A percentile compares a stretch with the other conserved stretches of the same genome.
Evolutionary conservation across 305 asterid species (phyloP).

Genomic region (Fraxinus baroniana): DNA sequence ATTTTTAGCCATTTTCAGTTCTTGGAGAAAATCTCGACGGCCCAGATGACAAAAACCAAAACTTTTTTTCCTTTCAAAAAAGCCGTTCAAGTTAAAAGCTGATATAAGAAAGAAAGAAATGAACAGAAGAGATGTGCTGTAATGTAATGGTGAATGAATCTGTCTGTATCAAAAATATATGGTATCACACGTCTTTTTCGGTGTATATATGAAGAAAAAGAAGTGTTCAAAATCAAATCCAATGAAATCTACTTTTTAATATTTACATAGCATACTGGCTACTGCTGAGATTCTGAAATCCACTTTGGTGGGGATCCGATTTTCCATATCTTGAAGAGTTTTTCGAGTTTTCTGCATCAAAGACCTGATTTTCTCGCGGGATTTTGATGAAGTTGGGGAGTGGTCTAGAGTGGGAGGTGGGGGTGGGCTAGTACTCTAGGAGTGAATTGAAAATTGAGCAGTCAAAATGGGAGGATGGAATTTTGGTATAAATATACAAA

Average conservation of each 20-base stretch:
- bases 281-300: slow-evolving; percentile 66
- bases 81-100: slow-evolving; percentile 24
- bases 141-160: slow-evolving; percentile 25
- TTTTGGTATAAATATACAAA: background rate
- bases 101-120: background rate
- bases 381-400: slow-evolving; percentile 20
- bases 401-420: background rate
- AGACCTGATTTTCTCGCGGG: slow-evolving; percentile 30
- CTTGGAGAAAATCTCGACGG: slow-evolving; percentile 1
- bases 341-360: slow-evolving; percentile 8
- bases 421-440: slow-evolving; percentile 5
- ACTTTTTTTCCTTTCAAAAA: background rate
- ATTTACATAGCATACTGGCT: slow-evolving; percentile 33
- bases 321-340: slow-evolving; percentile 39
- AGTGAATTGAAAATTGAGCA: slow-evolving; percentile 12
- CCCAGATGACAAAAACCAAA: slow-evolving; percentile 30
- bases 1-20: slow-evolving; percentile 44
- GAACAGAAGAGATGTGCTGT: slow-evolving; percentile 10
- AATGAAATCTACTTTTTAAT: slow-evolving; percentile 52
- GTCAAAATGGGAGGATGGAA: slow-evolving; percentile 9
- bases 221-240: slow-evolving; percentile 53
- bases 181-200: slow-evolving; percentile 32
- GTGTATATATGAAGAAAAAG: slow-evolving; percentile 22
- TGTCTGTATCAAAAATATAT: slow-evolving; percentile 37
- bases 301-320: slow-evolving; percentile 57